Evolutionary conservation across 768 basidiomycete species (phyloP).

Genomic region (Suillus americanus): DNA sequence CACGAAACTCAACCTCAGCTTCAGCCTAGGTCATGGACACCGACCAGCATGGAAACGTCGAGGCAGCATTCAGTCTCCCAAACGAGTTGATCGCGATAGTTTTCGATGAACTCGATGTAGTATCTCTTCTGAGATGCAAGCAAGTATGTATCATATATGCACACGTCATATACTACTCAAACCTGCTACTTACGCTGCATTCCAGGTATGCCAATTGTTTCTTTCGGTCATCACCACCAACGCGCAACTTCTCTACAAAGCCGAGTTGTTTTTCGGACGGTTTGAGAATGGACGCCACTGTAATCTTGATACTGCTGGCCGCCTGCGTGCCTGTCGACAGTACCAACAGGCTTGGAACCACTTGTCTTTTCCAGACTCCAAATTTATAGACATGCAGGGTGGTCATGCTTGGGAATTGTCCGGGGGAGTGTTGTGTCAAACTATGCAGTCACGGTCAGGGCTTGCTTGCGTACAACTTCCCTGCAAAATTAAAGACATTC

Average conservation of each 20-base stretch:
- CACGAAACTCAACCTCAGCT: neutral
- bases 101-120: conserved; percentile 29
- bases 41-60: neutral
- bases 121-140: conserved; percentile 26
- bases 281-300: conserved; percentile 24
- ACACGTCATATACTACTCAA: neutral
- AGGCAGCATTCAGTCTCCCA: conserved; percentile 27
- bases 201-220: conserved; percentile 32
- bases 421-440: conserved; percentile 35
- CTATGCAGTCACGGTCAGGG: conserved; percentile 14
- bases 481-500: conserved; percentile 29
- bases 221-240: conserved; percentile 24
- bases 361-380: conserved; percentile 20
- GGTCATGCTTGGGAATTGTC: conserved; percentile 34
- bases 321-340: conserved; percentile 26
- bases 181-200: neutral
- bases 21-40: neutral
- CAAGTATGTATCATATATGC: conserved; percentile 18
- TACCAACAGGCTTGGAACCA: conserved; percentile 31
- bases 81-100: conserved; percentile 27
- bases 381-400: conserved; percentile 13
- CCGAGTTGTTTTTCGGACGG: conserved; percentile 28
- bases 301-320: conserved; percentile 19
- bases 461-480: conserved; percentile 29
- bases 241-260: conserved; percentile 29